A percentile compares a stretch with the other conserved stretches of the same genome.
phyloP scores from a whole-genome alignment of 2,329 filamentous ascomycete species.

The Cladophialophora carrionii region DNA sequence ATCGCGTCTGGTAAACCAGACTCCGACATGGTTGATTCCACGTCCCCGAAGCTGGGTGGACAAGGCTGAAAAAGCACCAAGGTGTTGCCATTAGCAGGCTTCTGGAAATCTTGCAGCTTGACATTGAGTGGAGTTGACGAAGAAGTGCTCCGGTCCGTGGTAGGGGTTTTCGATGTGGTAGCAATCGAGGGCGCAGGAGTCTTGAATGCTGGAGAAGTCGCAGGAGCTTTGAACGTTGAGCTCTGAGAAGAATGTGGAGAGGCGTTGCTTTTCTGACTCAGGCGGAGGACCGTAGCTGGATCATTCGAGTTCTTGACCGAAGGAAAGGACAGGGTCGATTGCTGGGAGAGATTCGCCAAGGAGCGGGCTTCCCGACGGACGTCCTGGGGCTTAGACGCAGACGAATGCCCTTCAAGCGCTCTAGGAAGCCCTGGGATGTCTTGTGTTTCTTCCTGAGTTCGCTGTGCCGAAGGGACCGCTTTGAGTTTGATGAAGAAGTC shows the following conservation, averaged over 20 bases:
- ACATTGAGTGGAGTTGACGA: neutral
- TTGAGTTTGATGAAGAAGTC: slow-evolving; percentile 20
- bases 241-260: slow-evolving; percentile 51
- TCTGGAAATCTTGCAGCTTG: slow-evolving; percentile 10
- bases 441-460: slow-evolving; percentile 11
- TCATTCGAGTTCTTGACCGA: slow-evolving; percentile 77
- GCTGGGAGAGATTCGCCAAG: slow-evolving; percentile 36
- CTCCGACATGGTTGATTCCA: slow-evolving; percentile 60
- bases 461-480: slow-evolving; percentile 5
- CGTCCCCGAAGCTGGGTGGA: slow-evolving; percentile 40
- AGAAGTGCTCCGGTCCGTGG: slow-evolving; percentile 12
- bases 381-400: slow-evolving; percentile 1
- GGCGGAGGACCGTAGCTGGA: slow-evolving; percentile 62
- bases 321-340: slow-evolving; percentile 65
- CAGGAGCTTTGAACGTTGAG: slow-evolving; percentile 26
- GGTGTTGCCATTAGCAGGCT: neutral
- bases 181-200: slow-evolving; percentile 13
- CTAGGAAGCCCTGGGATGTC: slow-evolving; percentile 1
- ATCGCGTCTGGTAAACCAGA: slow-evolving; percentile 67
- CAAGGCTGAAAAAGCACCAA: slow-evolving; percentile 38
- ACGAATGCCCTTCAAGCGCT: slow-evolving; percentile 1
- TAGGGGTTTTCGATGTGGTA: slow-evolving; percentile 21
- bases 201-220: slow-evolving; percentile 12
- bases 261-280: slow-evolving; percentile 67
- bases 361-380: slow-evolving; percentile 4